Evolutionary conservation across 345 rosid species (phyloP), one percentile per base, ranked within the genome.

Genomic region (Durio zibethinus): DNA sequence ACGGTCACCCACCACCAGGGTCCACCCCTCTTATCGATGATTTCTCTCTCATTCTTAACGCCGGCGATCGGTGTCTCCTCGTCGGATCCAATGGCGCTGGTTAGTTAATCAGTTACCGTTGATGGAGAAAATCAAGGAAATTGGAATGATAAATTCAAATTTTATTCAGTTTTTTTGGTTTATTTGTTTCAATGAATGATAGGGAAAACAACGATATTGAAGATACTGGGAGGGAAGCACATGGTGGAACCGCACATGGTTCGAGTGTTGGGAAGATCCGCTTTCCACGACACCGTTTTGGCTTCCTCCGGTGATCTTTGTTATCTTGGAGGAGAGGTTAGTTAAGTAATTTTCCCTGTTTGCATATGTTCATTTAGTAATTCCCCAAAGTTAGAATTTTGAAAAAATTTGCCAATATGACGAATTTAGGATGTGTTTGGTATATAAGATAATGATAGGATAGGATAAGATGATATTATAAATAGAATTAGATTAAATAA

Each of bases 81-180:
- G 97, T 96, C 60, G 99, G 99, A 87, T 93, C 99, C 78, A 96
- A 96, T 61, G 99, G 98, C 76, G 99, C 98, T 2, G 99, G 99
- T 93, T 40, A 5, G 85, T 80, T 35, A 16, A 12, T 71, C 20
- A 50, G 72, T 76, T 48, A 7, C 7, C 27, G 9, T 56, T 36
- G 10, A 71, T 10, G 29, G 59, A 33, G n/a, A 54, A 71, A 20
- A 23, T 20, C 6, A 35, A 53, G 10, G 45, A 47, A 62, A 45
- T 11, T 43, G 16, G 15, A 11, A 52, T 7, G 5, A 4, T 29
- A 15, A 23, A 50, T 33, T 36, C 9, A 7, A 25, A 23, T 4
- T 25, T 73, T 36, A 1, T 31, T 33, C 27, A 23, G 23, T 15
- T 21, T 16, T 6, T 74, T 36, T 18, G 25, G 11, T 77, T 54